These are phyloP conservation scores for Collariella sp. DNA, from an alignment of 495 filamentous ascomycete genomes.

Conservation along the genomic window DNA sequence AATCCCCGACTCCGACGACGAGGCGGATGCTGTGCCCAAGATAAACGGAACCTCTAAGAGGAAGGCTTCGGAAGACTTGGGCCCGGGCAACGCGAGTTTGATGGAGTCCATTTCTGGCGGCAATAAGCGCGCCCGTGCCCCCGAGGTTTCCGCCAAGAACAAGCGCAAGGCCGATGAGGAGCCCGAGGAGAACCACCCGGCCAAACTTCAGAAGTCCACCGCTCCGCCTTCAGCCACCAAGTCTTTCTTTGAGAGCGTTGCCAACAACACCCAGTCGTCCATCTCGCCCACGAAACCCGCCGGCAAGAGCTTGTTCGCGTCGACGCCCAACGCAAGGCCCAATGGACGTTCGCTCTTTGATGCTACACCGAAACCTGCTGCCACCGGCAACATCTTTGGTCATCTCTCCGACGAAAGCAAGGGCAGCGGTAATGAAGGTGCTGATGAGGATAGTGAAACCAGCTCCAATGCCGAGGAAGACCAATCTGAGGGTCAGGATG, in stretches of 20 bases:
- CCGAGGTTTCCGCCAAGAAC: slow-evolving; percentile 22
- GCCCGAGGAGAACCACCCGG: slow-evolving; percentile 48
- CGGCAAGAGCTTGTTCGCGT: slow-evolving; percentile 26
- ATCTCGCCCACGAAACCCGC: slow-evolving; percentile 18
- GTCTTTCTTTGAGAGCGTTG: slow-evolving; percentile 40
- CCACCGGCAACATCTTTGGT: slow-evolving; percentile 50
- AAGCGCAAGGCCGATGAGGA: slow-evolving; percentile 41
- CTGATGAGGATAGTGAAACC: slow-evolving; percentile 41
- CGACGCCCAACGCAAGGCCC: slow-evolving; percentile 5
- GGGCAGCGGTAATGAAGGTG: slow-evolving; percentile 37
- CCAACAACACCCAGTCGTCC: slow-evolving; percentile 24
- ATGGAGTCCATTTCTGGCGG: slow-evolving; percentile 28
- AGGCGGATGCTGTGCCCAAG: slow-evolving; percentile 13
- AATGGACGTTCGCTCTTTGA: slow-evolving; percentile 26
- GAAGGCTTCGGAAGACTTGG: slow-evolving; percentile 39
- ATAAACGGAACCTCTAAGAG: slow-evolving; percentile 30
- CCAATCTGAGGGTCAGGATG: slow-evolving; percentile 36
- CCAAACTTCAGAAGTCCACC: slow-evolving; percentile 49
- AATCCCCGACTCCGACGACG: slow-evolving; percentile 33
- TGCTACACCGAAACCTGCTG: slow-evolving; percentile 13
- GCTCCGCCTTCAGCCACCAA: slow-evolving; percentile 33
- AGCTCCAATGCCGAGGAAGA: slow-evolving; percentile 36
- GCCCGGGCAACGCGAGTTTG: slow-evolving; percentile 26
- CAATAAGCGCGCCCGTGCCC: slow-evolving; percentile 39
- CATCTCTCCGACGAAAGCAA: slow-evolving; percentile 49